Evolutionary conservation across 2,329 filamentous ascomycete genomes (phyloP), one percentile per base, ranked within the genome.

Genomic region (Ceratocystis harringtonii): DNA sequence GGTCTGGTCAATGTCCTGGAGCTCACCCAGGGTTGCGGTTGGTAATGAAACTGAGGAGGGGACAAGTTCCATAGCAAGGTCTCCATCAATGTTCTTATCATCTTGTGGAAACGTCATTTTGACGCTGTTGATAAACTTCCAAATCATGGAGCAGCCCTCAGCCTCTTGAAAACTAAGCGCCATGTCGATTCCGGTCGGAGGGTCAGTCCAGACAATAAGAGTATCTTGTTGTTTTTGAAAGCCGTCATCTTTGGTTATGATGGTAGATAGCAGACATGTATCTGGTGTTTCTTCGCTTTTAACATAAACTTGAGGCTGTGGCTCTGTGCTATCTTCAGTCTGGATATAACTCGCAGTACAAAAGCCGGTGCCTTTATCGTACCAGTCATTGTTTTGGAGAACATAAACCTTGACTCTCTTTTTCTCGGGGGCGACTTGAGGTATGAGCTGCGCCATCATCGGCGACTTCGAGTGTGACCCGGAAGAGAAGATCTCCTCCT

Each of bases 171-270:
- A 99, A 74, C 92, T 96, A 69, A 99, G 82, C 55, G 94, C 94
- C 94, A 99, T 97, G 74, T 99, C 94, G 65, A 92, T 85, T 67
- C 88, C 88, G 77, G 86, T 94, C 67, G 74, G 76, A 3, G 85
- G 84, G 74, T 97, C 94, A 48, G 92, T 96, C 94, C 94, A 99
- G 68, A 99, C 92, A 68, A 99, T 97, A 68, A 99, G 83, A 2
- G 94, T 99, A 75, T 97, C 92, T 87, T 97, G 92, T 76, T 99
- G 94, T 77, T 96, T 96, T 77, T 97, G 92, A 74, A 97, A 97
- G 67, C 89, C 89, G 83, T 97, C 92, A 72, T 96, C 92, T 75
- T 91, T 95, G 68, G 85, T 84, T 69, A 99, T 95, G 72, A 84
- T 88, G 45, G 92, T 96, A 75, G 96, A 90, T 67, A 99, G 80